These are phyloP conservation scores for Dipodascopsis uninucleata DNA, from an alignment of 805 yeast genomes.

Conservation along the genomic window DNA sequence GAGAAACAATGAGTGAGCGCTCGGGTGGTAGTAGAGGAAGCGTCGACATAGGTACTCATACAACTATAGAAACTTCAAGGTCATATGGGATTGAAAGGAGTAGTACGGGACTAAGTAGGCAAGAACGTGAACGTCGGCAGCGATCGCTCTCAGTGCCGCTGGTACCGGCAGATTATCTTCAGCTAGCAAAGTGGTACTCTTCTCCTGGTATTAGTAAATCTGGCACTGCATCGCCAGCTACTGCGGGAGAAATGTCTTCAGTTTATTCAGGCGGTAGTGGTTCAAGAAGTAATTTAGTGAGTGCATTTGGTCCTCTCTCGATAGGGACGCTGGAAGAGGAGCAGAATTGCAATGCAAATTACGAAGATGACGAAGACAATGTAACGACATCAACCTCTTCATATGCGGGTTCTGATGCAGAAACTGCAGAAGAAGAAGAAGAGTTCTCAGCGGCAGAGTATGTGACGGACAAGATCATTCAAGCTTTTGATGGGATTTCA, in stretches of 20 bases:
- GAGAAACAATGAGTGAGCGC: no score
- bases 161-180: constrained; percentile 15
- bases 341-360: constrained; percentile 4
- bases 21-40: no score
- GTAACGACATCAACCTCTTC: constrained; percentile 23
- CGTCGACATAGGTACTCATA: no score
- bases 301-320: constrained; percentile 2
- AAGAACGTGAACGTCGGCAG: constrained; percentile 18
- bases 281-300: constrained; percentile 2
- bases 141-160: constrained; percentile 24
- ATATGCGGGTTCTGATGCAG: constrained; percentile 28
- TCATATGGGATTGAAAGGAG: no score
- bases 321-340: constrained; percentile 2
- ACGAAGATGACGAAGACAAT: constrained; percentile 7
- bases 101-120: no score
- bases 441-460: constrained; percentile 19
- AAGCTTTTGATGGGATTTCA: constrained; percentile 23
- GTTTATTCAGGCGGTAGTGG: constrained; percentile 21
- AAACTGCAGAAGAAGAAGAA: constrained; percentile 12
- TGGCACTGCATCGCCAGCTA: constrained; percentile 9
- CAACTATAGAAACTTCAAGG: no score
- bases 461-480: constrained; percentile 22
- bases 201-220: no score
- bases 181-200: constrained; percentile 9
- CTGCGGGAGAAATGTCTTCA: constrained; percentile 12